Conservation (phyloP, 148 eudicot species). For the Linanthus parryae region DNA sequence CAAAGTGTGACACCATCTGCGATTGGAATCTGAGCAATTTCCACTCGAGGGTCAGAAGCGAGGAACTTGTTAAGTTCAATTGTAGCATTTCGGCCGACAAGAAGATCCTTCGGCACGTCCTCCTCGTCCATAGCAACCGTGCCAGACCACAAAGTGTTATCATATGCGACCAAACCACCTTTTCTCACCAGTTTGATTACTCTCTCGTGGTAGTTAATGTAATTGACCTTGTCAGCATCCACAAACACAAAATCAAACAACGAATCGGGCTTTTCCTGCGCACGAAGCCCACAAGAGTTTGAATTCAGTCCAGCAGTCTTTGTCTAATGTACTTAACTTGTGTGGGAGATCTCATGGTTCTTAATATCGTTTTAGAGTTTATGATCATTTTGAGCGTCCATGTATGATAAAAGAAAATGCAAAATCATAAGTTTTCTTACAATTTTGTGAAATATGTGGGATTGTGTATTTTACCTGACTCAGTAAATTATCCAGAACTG, state of each 20-base stretch:
- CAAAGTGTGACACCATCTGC: slow-evolving; percentile 24
- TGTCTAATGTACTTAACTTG: too few species aligned
- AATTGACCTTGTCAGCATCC: slow-evolving; percentile 41
- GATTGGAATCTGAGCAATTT: slow-evolving; percentile 12
- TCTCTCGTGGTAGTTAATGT: slow-evolving; percentile 29
- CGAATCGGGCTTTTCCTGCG: slow-evolving; percentile 19
- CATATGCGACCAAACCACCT: slow-evolving; percentile 28
- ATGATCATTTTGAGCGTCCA: too few species aligned
- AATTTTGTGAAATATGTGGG: too few species aligned
- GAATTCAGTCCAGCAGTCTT: too few species aligned
- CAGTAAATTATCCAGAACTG: slow-evolving; percentile 23
- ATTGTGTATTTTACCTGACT: slow-evolving; percentile 14
- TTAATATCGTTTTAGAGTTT: too few species aligned
- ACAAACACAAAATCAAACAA: slow-evolving; percentile 32
- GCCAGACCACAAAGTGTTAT: slow-evolving; percentile 21
- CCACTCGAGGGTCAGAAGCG: slow-evolving; percentile 17
- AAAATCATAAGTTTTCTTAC: too few species aligned
- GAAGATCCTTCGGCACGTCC: slow-evolving; percentile 2
- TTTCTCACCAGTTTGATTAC: slow-evolving; percentile 27
- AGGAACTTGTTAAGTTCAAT: slow-evolving; percentile 14
- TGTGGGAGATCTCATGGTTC: too few species aligned
- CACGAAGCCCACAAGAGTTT: too few species aligned
- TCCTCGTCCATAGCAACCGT: slow-evolving; percentile 7
- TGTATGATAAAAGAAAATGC: too few species aligned
- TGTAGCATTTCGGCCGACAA: slow-evolving; percentile 6